Evolutionary conservation across 2,329 filamentous ascomycete species (phyloP).

Genomic region (Nemania diffusa): DNA sequence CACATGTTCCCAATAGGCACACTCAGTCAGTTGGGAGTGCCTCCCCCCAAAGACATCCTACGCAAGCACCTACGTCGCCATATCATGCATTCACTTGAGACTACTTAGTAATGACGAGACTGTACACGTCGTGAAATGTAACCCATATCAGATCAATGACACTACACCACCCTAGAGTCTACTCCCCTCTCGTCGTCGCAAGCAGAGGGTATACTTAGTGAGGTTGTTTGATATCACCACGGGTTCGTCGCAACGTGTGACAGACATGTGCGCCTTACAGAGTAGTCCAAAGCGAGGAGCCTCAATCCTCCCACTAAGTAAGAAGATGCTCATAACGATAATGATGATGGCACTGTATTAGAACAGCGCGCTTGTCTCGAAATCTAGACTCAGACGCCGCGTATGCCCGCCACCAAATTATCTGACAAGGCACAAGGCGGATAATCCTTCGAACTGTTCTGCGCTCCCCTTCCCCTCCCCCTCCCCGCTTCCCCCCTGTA

Average conservation of each 20-base stretch:
- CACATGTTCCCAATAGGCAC: too few species aligned
- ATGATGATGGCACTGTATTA: not conserved
- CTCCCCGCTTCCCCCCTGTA: not conserved
- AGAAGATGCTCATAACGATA: not conserved
- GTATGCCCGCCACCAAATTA: conserved; percentile 20
- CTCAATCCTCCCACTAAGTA: not conserved
- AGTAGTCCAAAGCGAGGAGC: not conserved
- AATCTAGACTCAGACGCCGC: conserved; percentile 13
- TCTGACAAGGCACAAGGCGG: not conserved
- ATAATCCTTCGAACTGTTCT: conserved; percentile 15
- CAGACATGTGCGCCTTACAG: not conserved
- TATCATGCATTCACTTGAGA: conserved; percentile 3
- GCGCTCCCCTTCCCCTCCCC: not conserved
- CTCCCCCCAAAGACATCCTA: not conserved
- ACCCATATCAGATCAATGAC: not conserved
- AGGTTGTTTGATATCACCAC: not conserved
- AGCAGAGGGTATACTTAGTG: not conserved
- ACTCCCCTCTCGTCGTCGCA: not conserved
- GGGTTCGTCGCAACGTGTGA: not conserved
- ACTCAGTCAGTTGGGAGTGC: not conserved
- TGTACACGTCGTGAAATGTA: not conserved
- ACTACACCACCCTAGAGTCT: not conserved
- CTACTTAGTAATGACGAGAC: not conserved
- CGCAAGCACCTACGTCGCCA: not conserved
- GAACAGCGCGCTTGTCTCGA: conserved; percentile 8